Base-by-base conservation (phyloP, 225 moss, liverwort and hornwort species). In the Rhytidiadelphus loreus region DNA sequence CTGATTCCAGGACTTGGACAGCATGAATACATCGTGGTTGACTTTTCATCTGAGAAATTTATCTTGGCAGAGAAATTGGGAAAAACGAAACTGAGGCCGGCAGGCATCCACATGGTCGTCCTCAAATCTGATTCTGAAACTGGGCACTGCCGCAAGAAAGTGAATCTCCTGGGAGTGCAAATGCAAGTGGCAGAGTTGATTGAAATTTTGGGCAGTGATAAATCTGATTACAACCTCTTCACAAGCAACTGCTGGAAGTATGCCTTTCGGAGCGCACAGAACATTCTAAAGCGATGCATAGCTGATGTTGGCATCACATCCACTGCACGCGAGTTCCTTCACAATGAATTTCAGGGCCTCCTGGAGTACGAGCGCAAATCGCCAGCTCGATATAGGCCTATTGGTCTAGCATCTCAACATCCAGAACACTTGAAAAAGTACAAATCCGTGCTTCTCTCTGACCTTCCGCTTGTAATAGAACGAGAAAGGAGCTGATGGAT, bases 221-320 rank as follows among this genome's bases (percentile, higher is more conserved):
- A 62, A 63, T 41, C 81, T 56, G 88, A 92, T 63, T 90, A 77
- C 88, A 90, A 92, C 75, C 90, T 92, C 84, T 63, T 92, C 41
- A 92, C 92, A 13, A 77, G 29, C 41, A 90, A 90, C 81, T 92
- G 90, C 84, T 92, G 90, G 90, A 90, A 90, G 88, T 89, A 87
- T 62, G 87, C 90, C 48, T 92, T 76, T 77, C 81, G 32, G 52
- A 75, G 68, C 18, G 81, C 88, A 43, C 83, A 84, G 84, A 88
- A 80, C 35, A 46, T 92, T 52, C 23, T 92, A 1, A 70, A 74
- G 56, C 80, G 88, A 53, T 92, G 92, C 39, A 84, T 87, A 41
- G 86, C 61, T 60, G 88, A 92, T 75, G 55, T 16, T 69, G 84
- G 81, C 68, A 84, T 86, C 39, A 74, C 90, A 18, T 21, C 84